phyloP scores from a whole-genome alignment of 371 early-diverging fungal species.

The Mucor lusitanicus region DNA sequence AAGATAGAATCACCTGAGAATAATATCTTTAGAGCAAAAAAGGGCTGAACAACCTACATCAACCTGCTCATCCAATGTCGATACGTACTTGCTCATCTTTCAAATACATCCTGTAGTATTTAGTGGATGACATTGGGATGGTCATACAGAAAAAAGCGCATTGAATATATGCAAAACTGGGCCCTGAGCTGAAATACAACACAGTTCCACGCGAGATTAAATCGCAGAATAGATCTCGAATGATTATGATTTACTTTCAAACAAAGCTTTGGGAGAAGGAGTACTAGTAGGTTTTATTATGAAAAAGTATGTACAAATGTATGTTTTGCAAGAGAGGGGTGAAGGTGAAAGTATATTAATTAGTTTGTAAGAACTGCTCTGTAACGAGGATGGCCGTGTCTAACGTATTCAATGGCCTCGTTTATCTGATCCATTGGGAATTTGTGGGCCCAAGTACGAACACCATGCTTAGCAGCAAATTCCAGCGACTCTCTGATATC shows the following conservation, averaged over 20 bases:
- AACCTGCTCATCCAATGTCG: neutral
- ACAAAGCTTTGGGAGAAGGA: neutral
- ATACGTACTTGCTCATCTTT: too few relatives aligned
- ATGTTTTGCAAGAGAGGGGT: neutral
- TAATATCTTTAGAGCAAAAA: neutral
- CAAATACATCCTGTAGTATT: too few relatives aligned
- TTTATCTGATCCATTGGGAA: constrained; percentile 49
- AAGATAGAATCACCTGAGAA: neutral
- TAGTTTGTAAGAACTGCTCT: constrained; percentile 25
- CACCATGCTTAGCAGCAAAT: constrained; percentile 63
- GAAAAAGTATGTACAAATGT: neutral
- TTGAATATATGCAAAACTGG: too few relatives aligned
- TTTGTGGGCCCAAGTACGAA: constrained; percentile 64
- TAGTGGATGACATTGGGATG: too few relatives aligned
- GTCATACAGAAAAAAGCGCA: too few relatives aligned
- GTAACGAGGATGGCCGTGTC: constrained; percentile 23
- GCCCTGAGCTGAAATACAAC: too few relatives aligned
- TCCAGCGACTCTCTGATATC: constrained; percentile 58
- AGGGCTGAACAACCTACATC: neutral
- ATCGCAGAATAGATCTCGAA: neutral
- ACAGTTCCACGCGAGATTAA: neutral
- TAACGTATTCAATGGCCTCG: constrained; percentile 27
- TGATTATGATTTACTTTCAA: neutral
- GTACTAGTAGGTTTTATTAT: neutral
- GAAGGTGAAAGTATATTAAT: neutral